These are phyloP conservation scores for Fomes fomentarius DNA, from an alignment of 1,284 basidiomycete species.

Conservation along the genomic window DNA sequence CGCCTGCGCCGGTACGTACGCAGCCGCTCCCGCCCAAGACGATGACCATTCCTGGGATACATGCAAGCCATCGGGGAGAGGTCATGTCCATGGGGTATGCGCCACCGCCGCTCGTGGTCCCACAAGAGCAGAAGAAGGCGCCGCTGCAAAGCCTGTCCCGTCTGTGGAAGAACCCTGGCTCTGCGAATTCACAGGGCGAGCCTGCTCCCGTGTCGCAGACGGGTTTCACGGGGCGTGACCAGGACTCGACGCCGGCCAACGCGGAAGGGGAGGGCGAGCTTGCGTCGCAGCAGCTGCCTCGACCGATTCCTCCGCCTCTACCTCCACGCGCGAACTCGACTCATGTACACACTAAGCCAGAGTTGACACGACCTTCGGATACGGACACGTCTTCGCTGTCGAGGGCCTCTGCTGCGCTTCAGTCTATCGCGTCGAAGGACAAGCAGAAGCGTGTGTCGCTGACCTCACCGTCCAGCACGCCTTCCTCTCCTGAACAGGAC, in stretches of 20 bases:
- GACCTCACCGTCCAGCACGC: constrained; percentile 19
- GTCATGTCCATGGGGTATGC: constrained; percentile 79
- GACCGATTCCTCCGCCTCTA: constrained; percentile 55
- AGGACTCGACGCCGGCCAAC: constrained; percentile 34
- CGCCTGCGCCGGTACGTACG: constrained; percentile 58
- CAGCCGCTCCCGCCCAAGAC: constrained; percentile 71
- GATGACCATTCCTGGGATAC: constrained; percentile 83
- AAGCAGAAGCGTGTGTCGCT: constrained; percentile 36
- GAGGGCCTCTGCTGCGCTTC: constrained; percentile 54
- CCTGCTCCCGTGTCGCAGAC: constrained; percentile 29
- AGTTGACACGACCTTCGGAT: constrained; percentile 29
- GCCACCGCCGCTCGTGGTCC: constrained; percentile 47
- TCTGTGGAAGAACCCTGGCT: constrained; percentile 61
- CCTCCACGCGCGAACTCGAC: constrained; percentile 54
- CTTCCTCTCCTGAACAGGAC: constrained; percentile 17
- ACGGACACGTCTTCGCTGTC: constrained; percentile 29
- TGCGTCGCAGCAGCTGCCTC: constrained; percentile 8
- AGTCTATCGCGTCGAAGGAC: constrained; percentile 56
- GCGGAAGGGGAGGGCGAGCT: constrained; percentile 16
- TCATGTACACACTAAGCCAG: constrained; percentile 28
- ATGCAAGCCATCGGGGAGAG: constrained; percentile 76
- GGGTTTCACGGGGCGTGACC: constrained; percentile 31
- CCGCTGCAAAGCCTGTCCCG: constrained; percentile 68
- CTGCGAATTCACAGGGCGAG: constrained; percentile 33
- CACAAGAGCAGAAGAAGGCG: constrained; percentile 50